Percentiles rank a stretch among this genome's conserved stretches.
phyloP scores from a whole-genome alignment of 169 alveolate genomes.

The Cyclospora cayetanensis region DNA sequence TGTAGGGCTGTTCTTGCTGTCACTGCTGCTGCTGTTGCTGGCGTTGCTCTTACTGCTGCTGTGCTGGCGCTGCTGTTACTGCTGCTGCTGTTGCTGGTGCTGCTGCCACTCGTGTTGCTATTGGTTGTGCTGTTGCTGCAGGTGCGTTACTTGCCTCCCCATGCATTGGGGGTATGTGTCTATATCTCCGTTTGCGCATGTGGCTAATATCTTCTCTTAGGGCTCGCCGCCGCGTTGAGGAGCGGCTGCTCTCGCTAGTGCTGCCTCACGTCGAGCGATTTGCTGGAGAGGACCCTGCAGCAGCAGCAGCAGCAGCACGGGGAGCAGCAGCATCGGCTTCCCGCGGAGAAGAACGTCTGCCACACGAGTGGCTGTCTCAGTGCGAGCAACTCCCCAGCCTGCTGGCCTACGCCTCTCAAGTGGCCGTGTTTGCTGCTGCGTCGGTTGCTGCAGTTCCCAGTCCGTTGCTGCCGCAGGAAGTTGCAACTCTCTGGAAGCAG shows the following conservation, averaged over 20 bases:
- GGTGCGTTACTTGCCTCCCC: too few species aligned
- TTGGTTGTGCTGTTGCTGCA: too few species aligned
- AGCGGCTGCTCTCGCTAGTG: slow-evolving; percentile 31
- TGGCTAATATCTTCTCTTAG: not conserved
- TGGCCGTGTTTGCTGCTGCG: slow-evolving; percentile 63
- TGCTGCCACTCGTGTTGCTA: not conserved
- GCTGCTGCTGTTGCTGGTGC: not conserved
- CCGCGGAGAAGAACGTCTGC: not conserved
- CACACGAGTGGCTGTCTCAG: slow-evolving; percentile 42
- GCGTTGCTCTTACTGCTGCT: not conserved
- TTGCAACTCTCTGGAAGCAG: slow-evolving; percentile 6
- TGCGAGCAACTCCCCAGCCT: slow-evolving; percentile 20
- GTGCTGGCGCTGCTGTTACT: not conserved
- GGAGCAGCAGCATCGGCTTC: not conserved
- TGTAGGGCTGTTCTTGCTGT: slow-evolving; percentile 6
- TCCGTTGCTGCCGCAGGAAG: slow-evolving; percentile 64
- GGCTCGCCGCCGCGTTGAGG: slow-evolving; percentile 61
- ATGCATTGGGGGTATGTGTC: too few species aligned
- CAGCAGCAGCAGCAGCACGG: slow-evolving; percentile 32
- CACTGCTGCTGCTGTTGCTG: not conserved
- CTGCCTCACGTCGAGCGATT: slow-evolving; percentile 50
- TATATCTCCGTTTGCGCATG: not conserved
- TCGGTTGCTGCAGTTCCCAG: slow-evolving; percentile 65
- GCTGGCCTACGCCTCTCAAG: slow-evolving; percentile 25
- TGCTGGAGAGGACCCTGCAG: slow-evolving; percentile 28